phyloP scores from a whole-genome alignment of 2,329 filamentous ascomycete species.

The Trichoderma sp. region DNA sequence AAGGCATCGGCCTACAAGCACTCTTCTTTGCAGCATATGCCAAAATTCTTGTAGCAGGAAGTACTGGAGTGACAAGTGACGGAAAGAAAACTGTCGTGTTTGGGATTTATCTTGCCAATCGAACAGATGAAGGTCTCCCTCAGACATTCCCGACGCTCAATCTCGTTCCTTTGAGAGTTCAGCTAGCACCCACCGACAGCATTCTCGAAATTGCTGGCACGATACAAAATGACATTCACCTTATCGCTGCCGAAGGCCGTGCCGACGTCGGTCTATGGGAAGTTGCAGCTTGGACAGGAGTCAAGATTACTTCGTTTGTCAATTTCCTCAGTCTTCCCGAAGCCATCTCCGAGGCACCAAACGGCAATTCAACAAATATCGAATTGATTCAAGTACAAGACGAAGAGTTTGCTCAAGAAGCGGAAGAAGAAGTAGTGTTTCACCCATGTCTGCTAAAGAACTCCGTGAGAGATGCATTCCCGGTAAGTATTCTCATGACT shows the following conservation, averaged over 20 bases:
- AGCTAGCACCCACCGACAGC: conserved; percentile 27
- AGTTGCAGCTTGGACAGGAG: conserved; percentile 72
- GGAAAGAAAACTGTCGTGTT: conserved; percentile 52
- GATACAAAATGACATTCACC: conserved; percentile 68
- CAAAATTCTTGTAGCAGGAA: conserved; percentile 36
- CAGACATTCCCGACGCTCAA: conserved; percentile 71
- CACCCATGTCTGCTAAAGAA: conserved; percentile 29
- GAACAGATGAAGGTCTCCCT: conserved; percentile 54
- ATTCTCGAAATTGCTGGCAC: conserved; percentile 55
- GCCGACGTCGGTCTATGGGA: conserved; percentile 68
- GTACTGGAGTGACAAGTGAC: conserved; percentile 15
- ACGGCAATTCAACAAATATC: background rate
- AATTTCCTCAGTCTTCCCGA: conserved; percentile 70
- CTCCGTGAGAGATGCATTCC: conserved; percentile 29
- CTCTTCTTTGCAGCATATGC: conserved; percentile 75
- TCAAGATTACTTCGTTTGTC: conserved; percentile 70
- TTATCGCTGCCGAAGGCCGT: conserved; percentile 54
- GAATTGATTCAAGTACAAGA: background rate
- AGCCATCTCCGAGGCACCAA: background rate
- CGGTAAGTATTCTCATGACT: conserved; percentile 30
- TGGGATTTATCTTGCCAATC: conserved; percentile 83
- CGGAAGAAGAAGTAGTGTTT: background rate
- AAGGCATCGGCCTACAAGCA: conserved; percentile 69
- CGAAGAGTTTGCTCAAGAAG: background rate
- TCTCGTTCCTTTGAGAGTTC: conserved; percentile 70